Base-by-base conservation (phyloP, 768 basidiomycete species). In the Strobilomyces dryophilus region DNA sequence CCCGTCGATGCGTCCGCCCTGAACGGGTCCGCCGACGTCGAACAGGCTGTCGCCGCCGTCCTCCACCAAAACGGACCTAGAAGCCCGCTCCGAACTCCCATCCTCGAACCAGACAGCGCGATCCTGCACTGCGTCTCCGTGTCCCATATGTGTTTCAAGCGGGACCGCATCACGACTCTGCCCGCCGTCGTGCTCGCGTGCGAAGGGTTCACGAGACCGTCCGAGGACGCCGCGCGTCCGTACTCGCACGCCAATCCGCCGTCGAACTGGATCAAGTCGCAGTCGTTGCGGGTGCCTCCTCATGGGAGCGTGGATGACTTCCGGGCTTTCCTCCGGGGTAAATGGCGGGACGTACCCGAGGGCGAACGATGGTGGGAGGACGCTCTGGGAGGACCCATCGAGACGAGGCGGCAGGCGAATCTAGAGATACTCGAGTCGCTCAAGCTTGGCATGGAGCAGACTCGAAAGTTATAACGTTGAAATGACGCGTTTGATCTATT, bases 151-250 rank as follows among this genome's bases (percentile, higher is more conserved):
- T 87, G 85, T 62, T 88, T 82, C 76, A 91, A 90, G 65, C 62
- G 77, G 21, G 83, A 82, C 0, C 78, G 87, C 1, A 84, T 90
- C 55, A 89, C 86, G 18, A 76, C 89, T 49, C 88, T 87, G 2
- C 89, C 89, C 12, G 74, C 75, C 4, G 53, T 91, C 55, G 78
- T 79, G 11, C 66, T 89, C 32, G 84, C 81, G 1, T 58, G 72
- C 1, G 82, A 85, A 53, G 89, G 89, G 0, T 81, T 84, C 58
- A 63, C 63, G 39, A 60, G 63, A 21, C 66, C 71, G 5, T 61
- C 2, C 21, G 34, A 10, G 0, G 54, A 27, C 3, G 49, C 9
- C 21, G 24, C 21, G 27, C 70, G 66, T 59, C 62, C 65, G 53
- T 71, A 83, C 59, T 67, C 69, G 1, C 57, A 3, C 20, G n/a